These are phyloP conservation scores for Wickerhamomyces pijperi DNA, from an alignment of 805 yeast genomes.

Conservation along the genomic window DNA sequence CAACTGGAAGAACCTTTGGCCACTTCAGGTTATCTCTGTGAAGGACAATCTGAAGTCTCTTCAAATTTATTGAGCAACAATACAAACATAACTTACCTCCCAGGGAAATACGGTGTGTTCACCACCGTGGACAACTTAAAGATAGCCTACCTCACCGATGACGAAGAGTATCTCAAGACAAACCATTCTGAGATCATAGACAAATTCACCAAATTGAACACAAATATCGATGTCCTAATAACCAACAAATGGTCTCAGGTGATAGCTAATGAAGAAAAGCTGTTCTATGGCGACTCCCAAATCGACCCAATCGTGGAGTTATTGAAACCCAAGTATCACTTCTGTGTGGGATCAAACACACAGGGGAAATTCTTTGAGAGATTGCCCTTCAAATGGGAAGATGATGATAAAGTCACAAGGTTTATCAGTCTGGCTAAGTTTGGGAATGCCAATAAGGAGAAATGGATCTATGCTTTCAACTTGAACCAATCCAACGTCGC, in stretches of 20 bases:
- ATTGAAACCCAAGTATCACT: constrained; percentile 55
- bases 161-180: constrained; percentile 7
- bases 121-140: constrained; percentile 33
- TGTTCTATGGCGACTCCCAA: constrained; percentile 32
- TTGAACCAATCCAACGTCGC: constrained; percentile 20
- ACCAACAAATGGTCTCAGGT: constrained; percentile 51
- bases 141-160: constrained; percentile 34
- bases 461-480: constrained; percentile 73
- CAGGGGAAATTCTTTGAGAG: constrained; percentile 40
- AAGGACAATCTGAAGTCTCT: constrained; percentile 9
- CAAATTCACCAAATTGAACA: constrained; percentile 9
- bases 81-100: constrained; percentile 4
- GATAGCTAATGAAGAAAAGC: constrained; percentile 32
- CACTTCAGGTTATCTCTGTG: constrained; percentile 14
- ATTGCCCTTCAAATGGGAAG: constrained; percentile 47
- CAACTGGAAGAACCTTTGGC: constrained; percentile 2
- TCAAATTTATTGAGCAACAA: constrained; percentile 3
- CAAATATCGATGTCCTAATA: constrained; percentile 42
- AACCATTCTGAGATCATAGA: constrained; percentile 18
- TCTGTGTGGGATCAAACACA: constrained; percentile 39
- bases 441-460: constrained; percentile 29
- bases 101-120: constrained; percentile 24
- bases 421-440: constrained; percentile 55
- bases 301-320: constrained; percentile 35
- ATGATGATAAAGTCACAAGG: constrained; percentile 34